Evolutionary conservation across 495 filamentous ascomycete species (phyloP), one percentile per base, ranked within the genome.

Genomic region (Annulohypoxylon maeteangense): DNA sequence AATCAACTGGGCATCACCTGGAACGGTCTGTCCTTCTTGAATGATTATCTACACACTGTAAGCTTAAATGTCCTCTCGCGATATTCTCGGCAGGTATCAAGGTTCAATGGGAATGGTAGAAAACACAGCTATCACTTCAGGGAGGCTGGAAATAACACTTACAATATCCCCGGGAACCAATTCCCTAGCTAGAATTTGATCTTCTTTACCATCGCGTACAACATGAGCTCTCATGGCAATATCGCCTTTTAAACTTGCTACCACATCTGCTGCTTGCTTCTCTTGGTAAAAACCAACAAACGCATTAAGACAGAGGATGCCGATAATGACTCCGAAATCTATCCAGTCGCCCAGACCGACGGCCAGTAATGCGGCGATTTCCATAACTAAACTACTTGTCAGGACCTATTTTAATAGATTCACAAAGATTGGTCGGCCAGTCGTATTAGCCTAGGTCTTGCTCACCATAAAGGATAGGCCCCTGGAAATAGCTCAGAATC

Each of bases 211-310:
- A 78, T 93, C 85, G 72, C 91, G 90, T 67, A 93, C 77, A 74
- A 92, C 90, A 72, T 83, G 81, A 57, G 90, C 88, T 78, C 87
- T 89, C 89, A 94, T 91, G 66, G 92, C 91, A 78, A 94, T 94
- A 74, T 93, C 91, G 84, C 92, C 92, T 82, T 93, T 93, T 44
- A 94, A 82, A 64, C 83, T 87, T 62, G 91, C 90, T 66, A 94
- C 92, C 73, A 94, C 90, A 79, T 94, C 92, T 66, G 90, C 91
- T 67, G 92, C 92, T 82, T 93, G 90, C 82, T 93, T 93, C 80
- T 94, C 92, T 79, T 94, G 91, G 79, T 93, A 94, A 87, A 91
- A 94, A 83, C 91, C 91, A 77, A 93, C 91, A 54, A 84, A 79
- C n/a, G 92, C 92, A 82, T 94, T 94, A 64, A 94, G 89, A 69